Evolutionary conservation across 1,139 yeast species (phyloP), one percentile per base, ranked within the genome.

Genomic region (Zygoascus sp.): DNA sequence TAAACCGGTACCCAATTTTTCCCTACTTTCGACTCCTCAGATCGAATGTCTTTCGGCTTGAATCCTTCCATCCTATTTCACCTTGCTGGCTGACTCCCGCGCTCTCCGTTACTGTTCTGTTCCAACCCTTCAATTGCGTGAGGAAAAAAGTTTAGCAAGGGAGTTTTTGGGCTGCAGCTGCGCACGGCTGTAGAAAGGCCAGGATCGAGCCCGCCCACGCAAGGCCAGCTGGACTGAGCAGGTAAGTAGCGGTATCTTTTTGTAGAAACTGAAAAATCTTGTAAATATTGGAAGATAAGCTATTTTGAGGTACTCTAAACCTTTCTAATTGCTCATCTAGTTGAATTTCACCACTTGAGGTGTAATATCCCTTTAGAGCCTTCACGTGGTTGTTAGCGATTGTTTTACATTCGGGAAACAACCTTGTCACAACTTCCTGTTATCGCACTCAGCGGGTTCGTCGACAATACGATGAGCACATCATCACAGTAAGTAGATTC

Each of bases 11-110:
- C 74, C 96, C 96, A 87, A 32, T 73, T 71, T 0, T 68, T 66
- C 0, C 95, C 95, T 45, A 87, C 63, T 0, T 68, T 58, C 0
- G 89, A 80, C 28, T 52, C 51, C n/a, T 54, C 53, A 20, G 59
- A 40, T 22, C 67, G 47, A 5, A 64, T 57, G 45, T 64, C 67
- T 17, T 28, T 45, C 2, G 52, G 47, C 16, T 51, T 32, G 23
- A 43, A 42, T 9, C 34, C 32, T 11, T 19, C 39, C 46, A 43
- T 43, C 34, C n/a, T n/a, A n/a, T 15, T 30, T 30, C 34, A 3
- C 17, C 17, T 30, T 13, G 15, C 15, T 3, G n/a, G n/a, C n/a
- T n/a, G n/a, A n/a, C n/a, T n/a, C n/a, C n/a, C n/a, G n/a, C n/a
- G n/a, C n/a, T n/a, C n/a, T n/a, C n/a, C n/a, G n/a, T n/a, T n/a